Base-by-base conservation (phyloP, 139 green algal species). In the Coccomyxa sp. region DNA sequence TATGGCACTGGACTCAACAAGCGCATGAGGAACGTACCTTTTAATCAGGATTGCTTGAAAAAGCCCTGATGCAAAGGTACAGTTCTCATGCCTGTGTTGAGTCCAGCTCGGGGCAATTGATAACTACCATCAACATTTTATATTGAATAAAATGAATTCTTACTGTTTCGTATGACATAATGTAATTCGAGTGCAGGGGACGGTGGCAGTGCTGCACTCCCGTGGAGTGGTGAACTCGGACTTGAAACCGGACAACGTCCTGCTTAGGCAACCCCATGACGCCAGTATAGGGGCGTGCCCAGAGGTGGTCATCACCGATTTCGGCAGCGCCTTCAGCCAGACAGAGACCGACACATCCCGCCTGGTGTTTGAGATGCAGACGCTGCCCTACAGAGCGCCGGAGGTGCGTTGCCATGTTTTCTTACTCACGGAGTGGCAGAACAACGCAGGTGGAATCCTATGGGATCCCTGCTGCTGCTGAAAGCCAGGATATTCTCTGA, bases 161-260 rank as follows among this genome's bases (percentile, higher is more conserved):
- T 7, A 7, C 38, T 51, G 38, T 51, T 11, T 7, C 3, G 7
- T 51, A 7, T 51, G 38, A 51, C 38, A 51, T 51, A 51, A 59
- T 79, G 13, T 82, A 25, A 38, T 57, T 57, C 3, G 28, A 51
- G 51, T 83, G 83, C 86, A 89, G 86, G 76, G 79, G 27, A n/a
- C 58, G 0, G 16, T 91, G 63, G 79, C 76, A 10, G 60, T 82
- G 58, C 38, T 89, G 79, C 88, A 91, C 74, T 63, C 67, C 59
- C 63, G 30, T 12, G 84, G 84, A 15, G 15, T 92, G 3, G 86
- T 91, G 59, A 82, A 92, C 57, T 86, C 86, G 9, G 89, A 92
- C 83, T 66, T 92, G 66, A 92, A 92, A 82, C 86, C 88, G 11
- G 89, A 92, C 67, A 92, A 92, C 85, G 60, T 91, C 10, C 82